Evolutionary conservation across 345 rosid genomes (phyloP), one percentile per base, ranked within the genome.

Genomic region (Heritiera fomes): DNA sequence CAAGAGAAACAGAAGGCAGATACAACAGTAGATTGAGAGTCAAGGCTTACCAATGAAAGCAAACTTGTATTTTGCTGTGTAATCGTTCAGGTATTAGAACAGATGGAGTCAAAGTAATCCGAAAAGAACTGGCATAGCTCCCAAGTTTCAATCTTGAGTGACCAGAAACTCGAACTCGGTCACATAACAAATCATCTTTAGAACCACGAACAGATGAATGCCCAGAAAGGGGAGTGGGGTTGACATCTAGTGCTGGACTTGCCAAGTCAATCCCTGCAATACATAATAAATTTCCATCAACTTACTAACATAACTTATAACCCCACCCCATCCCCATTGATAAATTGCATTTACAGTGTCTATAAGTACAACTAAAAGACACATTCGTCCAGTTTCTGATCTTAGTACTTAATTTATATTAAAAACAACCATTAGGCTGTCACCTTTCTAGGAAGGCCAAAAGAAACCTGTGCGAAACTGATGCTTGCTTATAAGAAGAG

Each of bases 121-220:
- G 90, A 49, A 89, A 70, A 17, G 91, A 83, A 78, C 76, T 86
- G 18, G 99, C 89, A 81, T 91, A 96, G 80, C 91, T 94, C 59
- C 79, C 81, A 72, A 92, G 84, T 53, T 86, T 62, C 86, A 86
- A 79, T 78, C 98, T 86, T 30, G 93, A 84, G 69, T 77, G 85
- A 81, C 98, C 95, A 38, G 88, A 88, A 75, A 96, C 91, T 83
- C 80, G 86, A 68, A 92, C 87, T 34, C 99, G 95, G 76, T 91
- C 98, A 78, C 98, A 94, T 46, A 75, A 83, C 38, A 84, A 53
- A 78, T 58, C 71, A 71, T 82, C 89, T 53, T 83, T 85, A 46
- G 85, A 71, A 66, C 75, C 85, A 55, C 6, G 81, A 61, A n/a
- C 49, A 50, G 81, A 49, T 65, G 65, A 73, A 43, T 56, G 62